Conservation (phyloP, 805 yeast genomes). For the Cyberlindnera sargentensis region DNA sequence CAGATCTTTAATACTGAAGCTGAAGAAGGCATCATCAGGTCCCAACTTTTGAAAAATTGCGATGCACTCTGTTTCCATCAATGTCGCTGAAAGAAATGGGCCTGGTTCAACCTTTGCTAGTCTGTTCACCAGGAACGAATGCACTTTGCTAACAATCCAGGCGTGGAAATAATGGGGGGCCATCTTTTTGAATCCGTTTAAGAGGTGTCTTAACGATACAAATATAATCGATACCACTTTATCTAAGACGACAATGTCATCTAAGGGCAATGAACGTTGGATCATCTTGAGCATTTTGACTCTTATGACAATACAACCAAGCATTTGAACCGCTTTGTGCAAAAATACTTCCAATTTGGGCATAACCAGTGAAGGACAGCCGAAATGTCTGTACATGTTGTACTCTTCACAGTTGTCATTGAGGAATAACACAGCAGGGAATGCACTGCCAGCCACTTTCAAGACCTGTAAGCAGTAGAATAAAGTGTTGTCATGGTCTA, state of each 20-base stretch:
- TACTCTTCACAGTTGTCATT: background rate
- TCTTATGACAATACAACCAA: slow-evolving; percentile 9
- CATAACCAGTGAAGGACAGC: slow-evolving; percentile 4
- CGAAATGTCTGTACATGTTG: background rate
- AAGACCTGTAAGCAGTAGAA: slow-evolving; percentile 2
- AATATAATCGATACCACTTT: background rate
- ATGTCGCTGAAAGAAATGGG: background rate
- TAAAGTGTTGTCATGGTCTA: slow-evolving; percentile 5
- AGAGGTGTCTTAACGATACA: background rate
- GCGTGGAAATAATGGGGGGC: background rate
- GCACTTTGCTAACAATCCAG: background rate
- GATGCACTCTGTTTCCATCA: background rate
- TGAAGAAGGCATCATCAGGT: background rate
- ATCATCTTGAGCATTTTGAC: slow-evolving; percentile 7
- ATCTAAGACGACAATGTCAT: slow-evolving; percentile 2
- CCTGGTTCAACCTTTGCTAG: background rate
- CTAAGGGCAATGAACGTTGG: background rate
- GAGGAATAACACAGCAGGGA: background rate
- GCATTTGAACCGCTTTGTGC: slow-evolving; percentile 10
- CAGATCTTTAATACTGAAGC: background rate
- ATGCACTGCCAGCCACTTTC: background rate
- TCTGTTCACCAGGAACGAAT: background rate
- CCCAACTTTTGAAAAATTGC: background rate
- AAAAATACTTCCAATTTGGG: slow-evolving; percentile 13
- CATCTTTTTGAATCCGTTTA: background rate